Conservation (phyloP, 2,329 filamentous ascomycete species). For the Xylariaceae sp. region DNA sequence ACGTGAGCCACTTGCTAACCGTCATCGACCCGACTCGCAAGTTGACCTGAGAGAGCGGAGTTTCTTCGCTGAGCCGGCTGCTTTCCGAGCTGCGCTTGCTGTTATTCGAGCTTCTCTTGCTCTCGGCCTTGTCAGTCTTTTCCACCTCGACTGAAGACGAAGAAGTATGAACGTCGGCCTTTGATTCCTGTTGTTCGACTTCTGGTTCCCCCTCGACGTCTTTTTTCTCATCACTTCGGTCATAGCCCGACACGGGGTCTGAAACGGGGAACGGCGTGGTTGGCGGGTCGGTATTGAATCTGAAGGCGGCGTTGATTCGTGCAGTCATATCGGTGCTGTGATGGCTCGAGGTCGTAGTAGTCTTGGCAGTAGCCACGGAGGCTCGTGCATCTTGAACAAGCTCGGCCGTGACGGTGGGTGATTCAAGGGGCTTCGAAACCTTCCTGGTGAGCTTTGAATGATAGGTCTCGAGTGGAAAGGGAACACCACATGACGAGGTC, state of each 20-base stretch:
- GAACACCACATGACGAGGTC: conserved; percentile 50
- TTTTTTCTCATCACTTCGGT: conserved; percentile 31
- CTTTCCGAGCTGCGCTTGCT: conserved; percentile 37
- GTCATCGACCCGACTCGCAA: conserved; percentile 75
- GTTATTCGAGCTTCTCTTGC: conserved; percentile 35
- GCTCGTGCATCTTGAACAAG: conserved; percentile 27
- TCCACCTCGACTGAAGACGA: conserved; percentile 30
- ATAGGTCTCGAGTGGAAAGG: conserved; percentile 52
- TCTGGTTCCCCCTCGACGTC: conserved; percentile 13
- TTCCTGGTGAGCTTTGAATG: conserved; percentile 33
- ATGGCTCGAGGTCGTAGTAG: conserved; percentile 42
- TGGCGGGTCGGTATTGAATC: conserved; percentile 36
- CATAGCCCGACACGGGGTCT: conserved; percentile 38
- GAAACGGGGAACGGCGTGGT: conserved; percentile 39
- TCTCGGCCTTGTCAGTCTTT: conserved; percentile 19
- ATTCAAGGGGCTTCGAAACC: conserved; percentile 38
- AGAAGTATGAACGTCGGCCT: too few species aligned
- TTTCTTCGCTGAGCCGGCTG: conserved; percentile 49
- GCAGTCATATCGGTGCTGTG: conserved; percentile 52
- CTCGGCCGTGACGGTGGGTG: conserved; percentile 40
- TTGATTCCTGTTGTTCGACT: conserved; percentile 23
- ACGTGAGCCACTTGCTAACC: conserved; percentile 82
- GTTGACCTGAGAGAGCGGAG: conserved; percentile 65
- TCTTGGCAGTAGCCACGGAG: conserved; percentile 30
- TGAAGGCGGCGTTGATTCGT: conserved; percentile 45